Evolutionary conservation across 495 filamentous ascomycete genomes (phyloP).

Genomic region (Ramalina peruviana): DNA sequence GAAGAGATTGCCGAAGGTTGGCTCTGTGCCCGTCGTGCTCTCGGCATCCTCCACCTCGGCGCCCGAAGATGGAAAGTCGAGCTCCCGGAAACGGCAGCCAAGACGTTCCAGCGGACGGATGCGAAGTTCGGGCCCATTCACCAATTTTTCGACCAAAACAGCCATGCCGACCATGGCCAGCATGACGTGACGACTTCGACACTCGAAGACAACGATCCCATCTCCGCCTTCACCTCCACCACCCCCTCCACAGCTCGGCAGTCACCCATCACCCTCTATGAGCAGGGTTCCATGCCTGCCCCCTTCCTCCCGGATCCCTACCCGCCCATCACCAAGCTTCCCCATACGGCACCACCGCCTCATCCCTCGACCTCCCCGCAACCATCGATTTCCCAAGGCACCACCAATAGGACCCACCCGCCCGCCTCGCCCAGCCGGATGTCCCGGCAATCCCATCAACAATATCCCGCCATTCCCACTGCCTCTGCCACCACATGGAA

Average conservation of each 20-base stretch:
- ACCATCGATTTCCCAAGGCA: background rate
- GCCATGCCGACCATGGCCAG: too few species aligned
- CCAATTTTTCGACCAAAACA: too few species aligned
- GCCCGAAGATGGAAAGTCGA: conserved; percentile 78
- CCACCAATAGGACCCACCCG: background rate
- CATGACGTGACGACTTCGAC: too few species aligned
- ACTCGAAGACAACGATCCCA: background rate
- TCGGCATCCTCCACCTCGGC: conserved; percentile 74
- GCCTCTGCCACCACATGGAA: too few species aligned
- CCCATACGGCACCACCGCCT: background rate
- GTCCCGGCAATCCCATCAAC: background rate
- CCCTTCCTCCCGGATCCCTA: too few species aligned
- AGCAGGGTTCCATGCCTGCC: too few species aligned
- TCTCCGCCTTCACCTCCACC: background rate
- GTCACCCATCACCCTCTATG: too few species aligned
- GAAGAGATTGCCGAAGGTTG: conserved; percentile 95
- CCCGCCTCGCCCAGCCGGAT: conserved; percentile 3
- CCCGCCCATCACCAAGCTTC: background rate
- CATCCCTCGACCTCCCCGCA: background rate
- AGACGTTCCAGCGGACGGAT: conserved; percentile 54
- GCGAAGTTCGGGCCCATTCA: conserved; percentile 39
- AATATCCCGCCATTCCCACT: background rate
- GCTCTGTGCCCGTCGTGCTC: conserved; percentile 75
- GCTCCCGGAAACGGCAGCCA: conserved; percentile 67
- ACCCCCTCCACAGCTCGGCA: background rate